These are phyloP conservation scores for Neocallimastix lanati DNA, from an alignment of 192 early-diverging fungal genomes.

Conservation along the genomic window DNA sequence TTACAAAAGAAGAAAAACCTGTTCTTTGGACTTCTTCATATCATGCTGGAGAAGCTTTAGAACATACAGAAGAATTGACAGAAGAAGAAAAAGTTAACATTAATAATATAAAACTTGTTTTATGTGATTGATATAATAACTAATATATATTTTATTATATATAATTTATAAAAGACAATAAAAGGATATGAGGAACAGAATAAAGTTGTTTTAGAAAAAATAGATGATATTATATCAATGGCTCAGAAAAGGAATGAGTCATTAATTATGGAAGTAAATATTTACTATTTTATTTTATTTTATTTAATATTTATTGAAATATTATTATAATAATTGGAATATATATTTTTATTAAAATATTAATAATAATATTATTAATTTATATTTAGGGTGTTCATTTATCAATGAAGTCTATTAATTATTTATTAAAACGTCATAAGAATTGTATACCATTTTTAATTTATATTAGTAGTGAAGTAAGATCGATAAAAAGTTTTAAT, in stretches of 20 bases:
- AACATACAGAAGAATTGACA: neutral
- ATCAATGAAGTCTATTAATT: neutral
- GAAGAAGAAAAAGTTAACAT: neutral
- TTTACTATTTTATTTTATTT: no score
- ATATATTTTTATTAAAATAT: no score
- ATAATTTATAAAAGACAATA: neutral
- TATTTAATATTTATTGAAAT: no score
- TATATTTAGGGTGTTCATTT: neutral
- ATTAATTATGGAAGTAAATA: neutral
- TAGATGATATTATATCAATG: neutral
- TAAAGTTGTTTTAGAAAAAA: neutral
- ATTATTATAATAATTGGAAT: no score
- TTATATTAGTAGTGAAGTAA: neutral
- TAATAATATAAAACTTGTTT: neutral
- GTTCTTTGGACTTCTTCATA: neutral
- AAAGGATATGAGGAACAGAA: neutral
- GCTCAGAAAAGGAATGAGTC: neutral
- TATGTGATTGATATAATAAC: no score
- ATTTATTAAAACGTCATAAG: neutral
- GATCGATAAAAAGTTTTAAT: no score
- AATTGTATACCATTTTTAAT: neutral
- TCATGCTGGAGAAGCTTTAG: neutral
- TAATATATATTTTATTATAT: neutral
- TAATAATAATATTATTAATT: no score
- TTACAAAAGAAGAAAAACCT: neutral